Conservation (phyloP, 805 yeast genomes). For the Jamesozyma gamospora region DNA sequence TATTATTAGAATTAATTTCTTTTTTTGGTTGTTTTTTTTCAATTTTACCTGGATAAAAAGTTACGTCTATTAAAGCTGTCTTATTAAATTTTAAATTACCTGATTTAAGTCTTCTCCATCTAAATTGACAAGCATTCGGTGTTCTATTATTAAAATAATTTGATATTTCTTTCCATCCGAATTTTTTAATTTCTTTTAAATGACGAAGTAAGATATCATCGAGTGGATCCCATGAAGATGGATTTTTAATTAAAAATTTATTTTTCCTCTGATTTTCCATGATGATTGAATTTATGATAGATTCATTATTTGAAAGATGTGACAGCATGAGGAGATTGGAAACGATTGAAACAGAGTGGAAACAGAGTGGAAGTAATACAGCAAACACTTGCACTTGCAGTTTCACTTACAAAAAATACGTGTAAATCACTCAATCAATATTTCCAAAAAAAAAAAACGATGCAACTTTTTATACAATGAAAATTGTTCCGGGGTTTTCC, state of each 20-base stretch:
- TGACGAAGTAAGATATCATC: constrained; percentile 65
- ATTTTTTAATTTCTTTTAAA: constrained; percentile 69
- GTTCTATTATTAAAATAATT: constrained; percentile 70
- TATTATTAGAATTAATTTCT: too few relatives aligned
- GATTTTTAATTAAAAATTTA: constrained; percentile 22
- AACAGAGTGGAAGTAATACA: too few relatives aligned
- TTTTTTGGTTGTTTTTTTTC: too few relatives aligned
- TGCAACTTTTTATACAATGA: too few relatives aligned
- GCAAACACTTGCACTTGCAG: too few relatives aligned
- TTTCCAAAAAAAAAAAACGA: too few relatives aligned
- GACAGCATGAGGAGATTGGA: too few relatives aligned
- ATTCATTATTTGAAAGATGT: too few relatives aligned
- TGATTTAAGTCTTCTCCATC: constrained; percentile 67
- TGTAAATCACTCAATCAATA: too few relatives aligned
- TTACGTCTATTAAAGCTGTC: constrained; percentile 19
- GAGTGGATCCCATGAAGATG: constrained; percentile 68
- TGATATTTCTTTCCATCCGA: constrained; percentile 87
- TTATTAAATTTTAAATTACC: constrained; percentile 32
- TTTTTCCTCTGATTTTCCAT: background rate
- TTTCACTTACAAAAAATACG: too few relatives aligned
- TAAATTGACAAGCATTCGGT: constrained; percentile 80
- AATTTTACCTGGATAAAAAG: constrained; percentile 12
- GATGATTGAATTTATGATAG: background rate
- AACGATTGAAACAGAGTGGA: too few relatives aligned
- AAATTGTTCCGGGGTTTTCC: too few relatives aligned